phyloP scores from a whole-genome alignment of 352 stramenopile genomes.

The Stephanocyclus meneghinianus region DNA sequence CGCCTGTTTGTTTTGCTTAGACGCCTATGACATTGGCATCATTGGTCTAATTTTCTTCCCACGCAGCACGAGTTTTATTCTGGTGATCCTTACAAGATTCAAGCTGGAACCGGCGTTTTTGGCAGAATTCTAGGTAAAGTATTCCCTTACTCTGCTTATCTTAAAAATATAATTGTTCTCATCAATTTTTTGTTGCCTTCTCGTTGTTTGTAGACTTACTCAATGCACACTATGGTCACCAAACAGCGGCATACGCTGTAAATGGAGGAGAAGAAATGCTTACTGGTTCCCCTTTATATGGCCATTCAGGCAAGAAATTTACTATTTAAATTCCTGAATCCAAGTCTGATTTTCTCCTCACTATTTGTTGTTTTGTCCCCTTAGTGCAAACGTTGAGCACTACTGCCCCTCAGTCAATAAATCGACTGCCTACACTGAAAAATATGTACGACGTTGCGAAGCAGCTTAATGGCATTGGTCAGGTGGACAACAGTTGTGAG shows the following conservation, averaged over 20 bases:
- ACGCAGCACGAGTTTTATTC: constrained; percentile 58
- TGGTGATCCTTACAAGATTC: constrained; percentile 66
- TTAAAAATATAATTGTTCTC: neutral
- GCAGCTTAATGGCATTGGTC: constrained; percentile 60
- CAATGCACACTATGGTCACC: constrained; percentile 43
- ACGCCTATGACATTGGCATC: constrained; percentile 59
- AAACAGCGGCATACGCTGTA: constrained; percentile 43
- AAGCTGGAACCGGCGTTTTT: constrained; percentile 54
- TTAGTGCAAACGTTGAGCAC: constrained; percentile 6
- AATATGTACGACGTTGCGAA: constrained; percentile 68
- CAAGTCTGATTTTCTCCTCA: neutral
- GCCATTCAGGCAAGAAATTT: constrained; percentile 16
- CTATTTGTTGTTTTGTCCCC: neutral
- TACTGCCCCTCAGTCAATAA: constrained; percentile 10
- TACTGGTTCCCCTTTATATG: constrained; percentile 40
- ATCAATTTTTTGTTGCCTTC: neutral
- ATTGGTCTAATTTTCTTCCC: constrained; percentile 59
- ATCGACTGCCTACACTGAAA: constrained; percentile 29
- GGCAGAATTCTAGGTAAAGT: constrained; percentile 56
- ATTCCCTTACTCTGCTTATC: constrained; percentile 22
- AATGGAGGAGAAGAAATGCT: constrained; percentile 48
- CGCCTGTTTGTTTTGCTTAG: constrained; percentile 51
- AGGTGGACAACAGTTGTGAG: constrained; percentile 40
- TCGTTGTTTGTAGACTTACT: neutral
- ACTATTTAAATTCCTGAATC: neutral